A percentile compares a stretch with the other conserved stretches of the same genome.
phyloP scores from a whole-genome alignment of 2,329 filamentous ascomycete species.

The Escovopsis weberi region DNA sequence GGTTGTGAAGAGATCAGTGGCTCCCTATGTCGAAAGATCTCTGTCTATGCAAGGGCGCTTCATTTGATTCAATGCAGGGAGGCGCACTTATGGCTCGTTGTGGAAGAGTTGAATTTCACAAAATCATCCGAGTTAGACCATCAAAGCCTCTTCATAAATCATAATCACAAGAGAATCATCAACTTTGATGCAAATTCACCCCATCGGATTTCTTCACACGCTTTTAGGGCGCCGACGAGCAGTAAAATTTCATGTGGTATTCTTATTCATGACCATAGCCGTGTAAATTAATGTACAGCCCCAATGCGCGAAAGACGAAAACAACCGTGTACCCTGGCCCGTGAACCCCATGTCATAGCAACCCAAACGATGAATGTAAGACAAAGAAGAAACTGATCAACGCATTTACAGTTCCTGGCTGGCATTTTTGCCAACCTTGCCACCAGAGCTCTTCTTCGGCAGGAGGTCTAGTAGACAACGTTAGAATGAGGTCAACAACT shows the following conservation, averaged over 20 bases:
- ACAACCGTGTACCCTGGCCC: conserved; percentile 58
- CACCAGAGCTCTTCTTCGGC: conserved; percentile 87
- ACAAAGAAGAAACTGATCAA: conserved; percentile 32
- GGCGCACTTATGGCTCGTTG: too few relatives aligned
- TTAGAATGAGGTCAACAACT: conserved; percentile 20
- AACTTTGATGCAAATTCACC: too few relatives aligned
- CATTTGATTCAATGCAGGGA: too few relatives aligned
- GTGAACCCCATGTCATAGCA: conserved; percentile 73
- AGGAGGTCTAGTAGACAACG: conserved; percentile 58
- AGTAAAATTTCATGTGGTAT: conserved; percentile 16
- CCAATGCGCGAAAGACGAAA: conserved; percentile 36
- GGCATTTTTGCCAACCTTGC: conserved; percentile 80
- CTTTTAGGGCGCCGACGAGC: background rate
- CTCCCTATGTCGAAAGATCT: too few relatives aligned
- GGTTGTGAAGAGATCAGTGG: too few relatives aligned
- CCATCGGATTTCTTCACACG: too few relatives aligned
- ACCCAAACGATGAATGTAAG: conserved; percentile 49
- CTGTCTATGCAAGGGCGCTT: too few relatives aligned
- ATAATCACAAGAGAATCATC: too few relatives aligned
- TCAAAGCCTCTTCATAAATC: too few relatives aligned
- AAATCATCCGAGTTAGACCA: too few relatives aligned
- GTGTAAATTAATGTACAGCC: conserved; percentile 64
- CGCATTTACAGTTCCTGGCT: conserved; percentile 81
- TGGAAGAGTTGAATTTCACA: too few relatives aligned
- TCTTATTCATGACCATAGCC: conserved; percentile 50